These are phyloP conservation scores for Annona squamosa DNA, from an alignment of 164 flowering plant species.

Conservation along the genomic window DNA sequence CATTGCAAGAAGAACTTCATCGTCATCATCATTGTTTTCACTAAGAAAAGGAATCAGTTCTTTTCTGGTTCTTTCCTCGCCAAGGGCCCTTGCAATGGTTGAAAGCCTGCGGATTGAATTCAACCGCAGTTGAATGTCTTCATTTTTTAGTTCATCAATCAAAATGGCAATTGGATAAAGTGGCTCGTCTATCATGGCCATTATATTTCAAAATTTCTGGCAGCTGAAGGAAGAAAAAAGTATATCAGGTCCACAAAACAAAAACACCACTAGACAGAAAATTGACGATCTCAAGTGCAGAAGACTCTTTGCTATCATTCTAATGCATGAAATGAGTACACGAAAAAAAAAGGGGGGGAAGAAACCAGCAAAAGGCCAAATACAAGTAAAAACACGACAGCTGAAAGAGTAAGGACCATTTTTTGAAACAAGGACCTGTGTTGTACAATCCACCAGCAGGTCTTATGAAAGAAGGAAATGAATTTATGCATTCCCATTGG, in stretches of 20 bases:
- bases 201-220: conserved; percentile 16
- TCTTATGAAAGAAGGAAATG: too few relatives aligned
- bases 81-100: conserved; percentile 87
- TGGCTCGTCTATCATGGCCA: conserved; percentile 83
- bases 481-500: too few relatives aligned
- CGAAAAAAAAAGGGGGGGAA: neutral
- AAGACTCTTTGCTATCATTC: neutral
- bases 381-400: too few relatives aligned
- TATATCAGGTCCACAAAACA: neutral
- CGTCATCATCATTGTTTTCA: conserved; percentile 93
- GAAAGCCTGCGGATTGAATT: conserved; percentile 85
- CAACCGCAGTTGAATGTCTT: conserved; percentile 80
- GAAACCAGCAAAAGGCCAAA: neutral
- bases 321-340: neutral
- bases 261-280: neutral
- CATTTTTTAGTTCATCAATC: conserved; percentile 90
- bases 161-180: conserved; percentile 85
- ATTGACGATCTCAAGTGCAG: neutral
- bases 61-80: conserved; percentile 84
- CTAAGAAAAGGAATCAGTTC: conserved; percentile 86
- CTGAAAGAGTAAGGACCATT: too few relatives aligned
- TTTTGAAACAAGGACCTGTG: too few relatives aligned
- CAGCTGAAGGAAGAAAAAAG: conserved; percentile 5
- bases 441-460: too few relatives aligned
- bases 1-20: conserved; percentile 92